A percentile compares a stretch with the other conserved stretches of the same genome.
Conservation (phyloP, 1,139 yeast genomes). For the Pichia sp. region DNA sequence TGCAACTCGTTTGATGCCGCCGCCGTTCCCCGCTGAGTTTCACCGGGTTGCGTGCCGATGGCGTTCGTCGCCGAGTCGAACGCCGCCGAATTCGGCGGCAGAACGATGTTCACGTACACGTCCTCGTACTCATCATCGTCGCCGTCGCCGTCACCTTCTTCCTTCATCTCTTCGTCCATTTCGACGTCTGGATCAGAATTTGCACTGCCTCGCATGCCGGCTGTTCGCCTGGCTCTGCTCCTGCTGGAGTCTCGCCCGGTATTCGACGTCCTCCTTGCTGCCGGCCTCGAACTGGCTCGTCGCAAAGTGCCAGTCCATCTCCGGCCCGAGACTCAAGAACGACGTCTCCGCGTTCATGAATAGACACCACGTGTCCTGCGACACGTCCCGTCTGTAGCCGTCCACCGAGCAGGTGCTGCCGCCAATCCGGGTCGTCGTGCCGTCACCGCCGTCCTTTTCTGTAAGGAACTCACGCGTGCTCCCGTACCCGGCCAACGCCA, state of each 20-base stretch:
- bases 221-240: slow-evolving; percentile 17
- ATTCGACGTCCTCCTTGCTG: slow-evolving; percentile 54
- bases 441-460: slow-evolving; percentile 39
- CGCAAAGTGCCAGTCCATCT: slow-evolving; percentile 58
- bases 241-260: slow-evolving; percentile 31
- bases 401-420: slow-evolving; percentile 60
- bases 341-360: slow-evolving; percentile 48
- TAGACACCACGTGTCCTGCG: slow-evolving; percentile 38
- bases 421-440: slow-evolving; percentile 43
- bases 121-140: slow-evolving; percentile 31
- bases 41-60: slow-evolving; percentile 4
- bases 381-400: slow-evolving; percentile 30
- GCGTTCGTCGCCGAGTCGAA: slow-evolving; percentile 14
- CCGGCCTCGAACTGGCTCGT: slow-evolving; percentile 53
- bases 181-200: slow-evolving; percentile 18
- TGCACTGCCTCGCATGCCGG: slow-evolving; percentile 21
- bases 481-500: slow-evolving; percentile 42
- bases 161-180: not conserved
- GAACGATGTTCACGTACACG: slow-evolving; percentile 43
- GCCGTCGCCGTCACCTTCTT: slow-evolving; percentile 13
- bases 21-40: not conserved
- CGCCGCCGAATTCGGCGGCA: slow-evolving; percentile 32
- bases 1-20: slow-evolving; percentile 15
- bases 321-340: slow-evolving; percentile 49
- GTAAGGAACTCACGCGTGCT: slow-evolving; percentile 39